A percentile compares a stretch with the other conserved stretches of the same genome.
Evolutionary conservation across 129 eudicot species (phyloP).

Genomic region (Centella asiatica): DNA sequence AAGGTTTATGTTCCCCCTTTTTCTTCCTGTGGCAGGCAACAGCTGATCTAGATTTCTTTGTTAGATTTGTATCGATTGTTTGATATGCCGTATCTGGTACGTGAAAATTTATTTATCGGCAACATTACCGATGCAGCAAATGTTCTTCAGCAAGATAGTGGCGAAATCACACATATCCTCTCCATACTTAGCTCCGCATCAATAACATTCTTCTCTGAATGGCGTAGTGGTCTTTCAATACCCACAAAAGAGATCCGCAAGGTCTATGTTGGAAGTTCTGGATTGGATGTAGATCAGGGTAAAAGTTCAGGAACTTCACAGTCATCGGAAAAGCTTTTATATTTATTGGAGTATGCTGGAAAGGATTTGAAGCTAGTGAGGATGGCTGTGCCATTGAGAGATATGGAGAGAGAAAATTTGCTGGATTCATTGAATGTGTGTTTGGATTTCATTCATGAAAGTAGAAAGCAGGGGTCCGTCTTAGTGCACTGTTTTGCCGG

Average conservation of each 20-base stretch:
- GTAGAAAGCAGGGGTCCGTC: slow-evolving; percentile 73
- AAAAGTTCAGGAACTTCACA: slow-evolving; percentile 33
- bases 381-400: slow-evolving; percentile 91
- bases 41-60: slow-evolving; percentile 18
- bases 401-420: slow-evolving; percentile 81
- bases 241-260: slow-evolving; percentile 64
- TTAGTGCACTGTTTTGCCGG: slow-evolving; percentile 99
- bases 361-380: slow-evolving; percentile 77
- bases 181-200: slow-evolving; percentile 87
- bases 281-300: slow-evolving; percentile 22
- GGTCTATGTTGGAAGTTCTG: slow-evolving; percentile 49
- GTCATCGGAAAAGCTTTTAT: slow-evolving; percentile 50
- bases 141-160: slow-evolving; percentile 63
- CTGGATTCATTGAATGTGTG: slow-evolving; percentile 85
- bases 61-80: slow-evolving; percentile 9
- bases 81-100: slow-evolving; percentile 80
- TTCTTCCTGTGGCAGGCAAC: slow-evolving; percentile 14
- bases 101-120: slow-evolving; percentile 71
- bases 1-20: not conserved
- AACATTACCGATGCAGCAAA: slow-evolving; percentile 81
- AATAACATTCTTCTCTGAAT: slow-evolving; percentile 73
- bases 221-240: slow-evolving; percentile 59
- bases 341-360: slow-evolving; percentile 75
- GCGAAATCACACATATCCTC: slow-evolving; percentile 64
- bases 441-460: slow-evolving; percentile 80